Conservation (phyloP, 1,139 yeast genomes). For the Hyphopichia fennica region DNA sequence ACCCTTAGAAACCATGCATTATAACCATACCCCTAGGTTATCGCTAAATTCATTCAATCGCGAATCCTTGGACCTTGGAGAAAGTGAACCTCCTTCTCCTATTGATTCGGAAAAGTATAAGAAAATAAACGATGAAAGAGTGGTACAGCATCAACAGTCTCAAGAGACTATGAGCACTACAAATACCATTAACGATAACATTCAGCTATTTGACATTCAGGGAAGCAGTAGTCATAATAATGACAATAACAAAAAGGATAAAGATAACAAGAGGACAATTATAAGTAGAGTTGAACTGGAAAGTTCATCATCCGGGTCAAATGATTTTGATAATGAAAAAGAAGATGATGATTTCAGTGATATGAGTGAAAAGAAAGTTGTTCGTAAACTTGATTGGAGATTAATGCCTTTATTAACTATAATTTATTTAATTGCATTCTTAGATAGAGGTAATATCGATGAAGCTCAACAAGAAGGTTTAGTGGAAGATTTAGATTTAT, state of each 20-base stretch:
- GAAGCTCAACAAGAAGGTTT: constrained; percentile 24
- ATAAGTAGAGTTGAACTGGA: neutral
- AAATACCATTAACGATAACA: no score
- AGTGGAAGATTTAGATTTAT: constrained; percentile 14
- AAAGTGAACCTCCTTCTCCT: neutral
- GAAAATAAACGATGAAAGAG: neutral
- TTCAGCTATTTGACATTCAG: no score
- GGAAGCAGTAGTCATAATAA: neutral
- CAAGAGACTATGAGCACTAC: constrained; percentile 1
- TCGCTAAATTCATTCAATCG: neutral
- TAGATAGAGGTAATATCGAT: constrained; percentile 23
- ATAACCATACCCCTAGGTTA: neutral
- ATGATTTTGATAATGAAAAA: neutral
- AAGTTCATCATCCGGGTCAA: neutral
- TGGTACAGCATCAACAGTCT: neutral
- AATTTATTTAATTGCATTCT: constrained; percentile 19
- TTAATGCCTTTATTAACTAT: constrained; percentile 16
- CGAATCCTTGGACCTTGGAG: neutral
- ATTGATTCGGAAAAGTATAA: neutral
- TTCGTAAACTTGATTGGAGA: constrained; percentile 20
- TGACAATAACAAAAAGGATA: neutral
- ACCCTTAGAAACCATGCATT: neutral
- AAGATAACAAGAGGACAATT: neutral
- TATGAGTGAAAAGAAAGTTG: constrained; percentile 36
- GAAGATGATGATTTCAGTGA: constrained; percentile 1